phyloP scores from a whole-genome alignment of 306 rosid genomes.

The Cucumis hystrix region DNA sequence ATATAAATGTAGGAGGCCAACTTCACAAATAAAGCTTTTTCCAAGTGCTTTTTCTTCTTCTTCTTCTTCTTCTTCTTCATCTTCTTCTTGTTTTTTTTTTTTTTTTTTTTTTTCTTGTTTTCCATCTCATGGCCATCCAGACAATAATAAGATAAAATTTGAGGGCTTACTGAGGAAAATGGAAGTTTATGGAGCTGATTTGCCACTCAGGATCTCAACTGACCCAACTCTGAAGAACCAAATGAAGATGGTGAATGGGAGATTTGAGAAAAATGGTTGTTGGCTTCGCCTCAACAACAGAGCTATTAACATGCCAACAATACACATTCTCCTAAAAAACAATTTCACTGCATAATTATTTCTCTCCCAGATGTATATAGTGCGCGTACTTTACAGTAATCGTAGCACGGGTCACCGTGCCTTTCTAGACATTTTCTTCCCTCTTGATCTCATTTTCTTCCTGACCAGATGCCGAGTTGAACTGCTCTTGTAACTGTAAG shows the following conservation, averaged over 20 bases:
- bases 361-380: constrained; percentile 32
- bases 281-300: constrained; percentile 6
- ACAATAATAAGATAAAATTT: neutral
- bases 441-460: constrained; percentile 55
- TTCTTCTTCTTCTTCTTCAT: too few relatives aligned
- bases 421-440: constrained; percentile 42
- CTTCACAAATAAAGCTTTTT: constrained; percentile 9
- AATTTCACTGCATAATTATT: constrained; percentile 24
- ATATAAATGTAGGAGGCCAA: constrained; percentile 5
- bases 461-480: constrained; percentile 29
- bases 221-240: constrained; percentile 4
- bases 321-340: constrained; percentile 17
- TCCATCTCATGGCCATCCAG: constrained; percentile 10
- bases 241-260: neutral
- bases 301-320: constrained; percentile 21
- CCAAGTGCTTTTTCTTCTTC: constrained; percentile 8
- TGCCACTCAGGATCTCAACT: neutral
- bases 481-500: constrained; percentile 77
- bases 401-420: neutral
- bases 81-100: constrained; percentile 8
- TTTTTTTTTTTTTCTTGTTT: neutral
- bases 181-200: neutral
- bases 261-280: constrained; percentile 28
- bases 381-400: constrained; percentile 20
- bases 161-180: neutral